Base-by-base conservation (phyloP, 2,329 filamentous ascomycete genomes). In the Cryphonectria naterciae region DNA sequence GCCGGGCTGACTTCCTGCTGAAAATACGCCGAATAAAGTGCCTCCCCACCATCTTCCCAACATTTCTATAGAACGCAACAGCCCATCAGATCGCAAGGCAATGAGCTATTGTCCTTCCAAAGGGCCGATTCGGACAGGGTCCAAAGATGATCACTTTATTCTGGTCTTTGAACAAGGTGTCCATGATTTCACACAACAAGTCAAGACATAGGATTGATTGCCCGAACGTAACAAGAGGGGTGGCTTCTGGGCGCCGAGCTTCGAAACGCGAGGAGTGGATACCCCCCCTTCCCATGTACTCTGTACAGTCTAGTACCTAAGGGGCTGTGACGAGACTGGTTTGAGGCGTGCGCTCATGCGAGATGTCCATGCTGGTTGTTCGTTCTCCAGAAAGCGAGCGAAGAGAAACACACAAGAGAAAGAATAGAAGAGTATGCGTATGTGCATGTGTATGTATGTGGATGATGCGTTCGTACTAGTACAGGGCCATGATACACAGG, bases 181-280 rank as follows among this genome's bases (percentile, higher is more conserved):
- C 4, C 37, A 41, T 25, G 10, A 49, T n/a, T n/a, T 49, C 46
- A 19, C 46, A 19, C 60, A 28, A 35, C 13, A 41, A 13, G 60
- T 25, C 35, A 28, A 17, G n/a, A 28, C 15, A 28, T 13, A 49
- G 52, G n/a, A 60, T 46, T 58, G 46, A n/a, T 49, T 61, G 37
- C 65, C 65, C 65, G 54, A 52, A 32, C 54, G 28, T 43, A 28
- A 17, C 65, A 60, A 52, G n/a, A 25, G n/a, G 52, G 49, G 32
- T 67, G 43, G n/a, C 43, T 35, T 61, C 60, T 68, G 67, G 58
- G 62, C 67, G 56, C 58, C 68, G 70, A 70, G 68, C 67, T 70
- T 62, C 72, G 70, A 73, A 73, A 70, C 70, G 72, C 72, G 72
- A 72, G 72, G 46, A 70, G 71, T 72, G 72, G 70, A 68, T 64